Evolutionary conservation across 2,329 filamentous ascomycete genomes (phyloP), one percentile per base, ranked within the genome.

Genomic region (Alternaria sp.): DNA sequence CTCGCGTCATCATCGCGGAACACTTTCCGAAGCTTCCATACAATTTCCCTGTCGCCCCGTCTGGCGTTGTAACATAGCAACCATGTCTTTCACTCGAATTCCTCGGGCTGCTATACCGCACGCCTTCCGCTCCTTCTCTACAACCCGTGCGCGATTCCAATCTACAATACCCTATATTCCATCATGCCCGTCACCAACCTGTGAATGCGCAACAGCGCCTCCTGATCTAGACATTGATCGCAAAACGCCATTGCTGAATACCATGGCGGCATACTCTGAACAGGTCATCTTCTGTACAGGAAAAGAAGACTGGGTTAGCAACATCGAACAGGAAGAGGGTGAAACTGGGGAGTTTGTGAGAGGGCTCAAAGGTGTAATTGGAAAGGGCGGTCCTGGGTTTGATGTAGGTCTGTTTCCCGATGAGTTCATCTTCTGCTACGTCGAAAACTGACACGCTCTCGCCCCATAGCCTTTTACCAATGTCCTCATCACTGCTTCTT

Each of bases 221-320:
- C 67, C 79, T 12, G 89, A 87, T 4, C 83, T 96, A 16, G 87
- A 89, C 22, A 94, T 97, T 54, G 93, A 97, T 74, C 84, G 85
- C 69, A 85, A 87, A 62, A 86, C 86, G 40, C 84, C 86, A 18
- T 82, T 97, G 44, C 90, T 91, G 73, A 92, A 92, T 12, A 90
- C 91, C 6, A 94, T 97, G 80, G 84, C 90, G 2, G 83, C 85
- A 1, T 97, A 97, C 75, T 85, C 89, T 1, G 90, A 96, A 78
- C 93, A 97, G 69, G 86, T 97, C 4, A 79, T 98, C 10, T 84
- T 97, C 14, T 94, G 91, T 64, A 97, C 93, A 0, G 93, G 92
- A 5, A 87, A 88, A 62, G 81, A 85, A 30, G 92, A 97, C 80
- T 97, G 94, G 94, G 83, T 85, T 28, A 94, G 91, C 73, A 87